phyloP scores from a whole-genome alignment of 2,329 filamentous ascomycete genomes.

The Epichloe brachyelytri region DNA sequence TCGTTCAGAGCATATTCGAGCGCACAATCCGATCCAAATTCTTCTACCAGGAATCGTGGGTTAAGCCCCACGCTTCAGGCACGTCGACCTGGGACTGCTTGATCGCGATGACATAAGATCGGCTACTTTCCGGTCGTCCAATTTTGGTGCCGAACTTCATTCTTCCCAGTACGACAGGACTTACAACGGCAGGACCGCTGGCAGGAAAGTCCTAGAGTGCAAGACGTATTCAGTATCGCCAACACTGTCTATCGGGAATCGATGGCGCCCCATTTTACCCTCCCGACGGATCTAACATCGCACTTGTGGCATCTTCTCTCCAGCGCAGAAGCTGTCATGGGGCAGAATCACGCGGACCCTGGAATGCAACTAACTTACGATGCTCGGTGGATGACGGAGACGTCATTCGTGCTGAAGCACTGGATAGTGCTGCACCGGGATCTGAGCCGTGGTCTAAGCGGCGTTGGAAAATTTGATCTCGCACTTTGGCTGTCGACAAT shows the following conservation, averaged over 20 bases:
- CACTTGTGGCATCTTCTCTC: neutral
- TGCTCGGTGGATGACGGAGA: neutral
- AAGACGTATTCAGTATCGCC: neutral
- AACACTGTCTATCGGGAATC: neutral
- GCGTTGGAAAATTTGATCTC: neutral
- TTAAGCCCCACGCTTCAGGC: neutral
- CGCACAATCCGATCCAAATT: neutral
- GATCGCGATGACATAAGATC: constrained; percentile 8
- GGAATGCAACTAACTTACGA: neutral
- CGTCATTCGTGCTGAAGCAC: neutral
- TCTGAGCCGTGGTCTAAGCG: neutral
- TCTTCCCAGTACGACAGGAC: constrained; percentile 2
- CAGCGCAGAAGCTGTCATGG: neutral
- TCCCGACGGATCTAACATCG: neutral
- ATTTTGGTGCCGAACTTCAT: constrained; percentile 12
- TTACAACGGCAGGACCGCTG: constrained; percentile 8
- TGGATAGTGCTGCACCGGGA: neutral
- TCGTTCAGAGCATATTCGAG: neutral
- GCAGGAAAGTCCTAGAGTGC: neutral
- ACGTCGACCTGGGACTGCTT: constrained; percentile 2
- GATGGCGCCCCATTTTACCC: neutral
- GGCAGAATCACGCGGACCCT: neutral
- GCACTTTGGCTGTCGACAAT: constrained; percentile 1
- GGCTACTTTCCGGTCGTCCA: constrained; percentile 6
- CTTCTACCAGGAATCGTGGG: constrained; percentile 1